A percentile compares a stretch with the other conserved stretches of the same genome.
Conservation (phyloP, 129 eudicot species). For the Glebionis coronaria region DNA sequence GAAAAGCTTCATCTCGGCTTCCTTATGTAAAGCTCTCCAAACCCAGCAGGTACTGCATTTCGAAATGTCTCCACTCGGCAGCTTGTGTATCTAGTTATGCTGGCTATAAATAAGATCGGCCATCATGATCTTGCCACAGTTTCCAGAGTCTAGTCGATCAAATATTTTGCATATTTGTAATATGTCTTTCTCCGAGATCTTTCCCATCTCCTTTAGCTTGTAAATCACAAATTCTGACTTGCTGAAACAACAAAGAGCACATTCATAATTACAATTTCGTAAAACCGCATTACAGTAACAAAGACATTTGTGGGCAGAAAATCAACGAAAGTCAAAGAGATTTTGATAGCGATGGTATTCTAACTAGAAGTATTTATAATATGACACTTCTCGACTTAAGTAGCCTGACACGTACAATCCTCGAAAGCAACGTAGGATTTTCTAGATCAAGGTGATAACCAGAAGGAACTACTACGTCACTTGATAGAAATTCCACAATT, state of each 20-base stretch:
- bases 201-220: conserved; percentile 91
- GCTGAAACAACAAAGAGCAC: conserved; percentile 33
- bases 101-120: conserved; percentile 62
- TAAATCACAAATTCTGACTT: conserved; percentile 80
- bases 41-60: conserved; percentile 6
- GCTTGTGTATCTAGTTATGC: conserved; percentile 13
- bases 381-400: too few species aligned
- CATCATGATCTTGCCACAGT: conserved; percentile 72
- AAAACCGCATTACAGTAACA: neutral
- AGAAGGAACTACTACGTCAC: too few species aligned
- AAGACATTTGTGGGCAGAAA: neutral
- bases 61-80: conserved; percentile 1
- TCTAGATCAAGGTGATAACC: too few species aligned
- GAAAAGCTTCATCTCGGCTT: neutral
- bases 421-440: too few species aligned
- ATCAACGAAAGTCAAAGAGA: neutral
- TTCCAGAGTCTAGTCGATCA: conserved; percentile 65
- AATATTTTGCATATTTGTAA: conserved; percentile 65
- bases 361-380: too few species aligned
- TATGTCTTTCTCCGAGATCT: conserved; percentile 73
- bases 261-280: neutral
- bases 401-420: too few species aligned
- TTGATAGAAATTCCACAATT: too few species aligned
- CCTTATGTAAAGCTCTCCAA: conserved; percentile 11
- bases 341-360: too few species aligned